Base-by-base conservation (phyloP, 2,329 filamentous ascomycete species). In the Leptoxyphium fumago region DNA sequence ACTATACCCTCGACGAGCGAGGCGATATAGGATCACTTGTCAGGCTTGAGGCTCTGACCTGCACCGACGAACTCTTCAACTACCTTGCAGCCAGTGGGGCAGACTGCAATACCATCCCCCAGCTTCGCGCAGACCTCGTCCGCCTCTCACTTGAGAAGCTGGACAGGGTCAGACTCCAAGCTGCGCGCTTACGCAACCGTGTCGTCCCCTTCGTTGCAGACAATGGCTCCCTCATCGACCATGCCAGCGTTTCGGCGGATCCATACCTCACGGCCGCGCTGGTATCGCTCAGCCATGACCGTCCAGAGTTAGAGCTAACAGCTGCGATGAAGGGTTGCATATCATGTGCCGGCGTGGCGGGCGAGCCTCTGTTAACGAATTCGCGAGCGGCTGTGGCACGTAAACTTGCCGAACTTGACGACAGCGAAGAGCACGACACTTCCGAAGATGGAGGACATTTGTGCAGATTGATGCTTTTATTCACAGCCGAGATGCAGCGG, bases 11-110 rank as follows among this genome's bases (percentile, higher is more conserved):
- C 2, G 89, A 85, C 51, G 80, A 88, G 11, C 73, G 87, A 45
- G 91, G 91, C 13, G 91, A 98, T 56, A 74, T 96, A 41, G 91
- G 91, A 5, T 94, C 88, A 0, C 75, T 88, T 43, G 82, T 94
- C 3, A 75, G 91, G 2, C 68, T 89, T 5, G 82, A 88, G 60
- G 88, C 85, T 18, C 72, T 95, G 10, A 73, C 75, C 47, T 77
- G 77, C 2, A 69, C 86, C 1, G 77, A 73, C 64, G 58, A 57
- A 29, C 60, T 58, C 6, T 64, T 40, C 14, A 40, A 13, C 11
- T 13, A 11, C 6, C 13, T 18, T 7, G 21, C 13, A 3, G 18
- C 43, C 9, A 21, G 42, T 10, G 13, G 29, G 9, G 5, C 11
- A 7, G 14, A 42, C 5, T 30, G 38, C 2, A 26, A 15, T 2